Conservation (phyloP, 1,284 basidiomycete species). For the Anthracocystis setariae region DNA sequence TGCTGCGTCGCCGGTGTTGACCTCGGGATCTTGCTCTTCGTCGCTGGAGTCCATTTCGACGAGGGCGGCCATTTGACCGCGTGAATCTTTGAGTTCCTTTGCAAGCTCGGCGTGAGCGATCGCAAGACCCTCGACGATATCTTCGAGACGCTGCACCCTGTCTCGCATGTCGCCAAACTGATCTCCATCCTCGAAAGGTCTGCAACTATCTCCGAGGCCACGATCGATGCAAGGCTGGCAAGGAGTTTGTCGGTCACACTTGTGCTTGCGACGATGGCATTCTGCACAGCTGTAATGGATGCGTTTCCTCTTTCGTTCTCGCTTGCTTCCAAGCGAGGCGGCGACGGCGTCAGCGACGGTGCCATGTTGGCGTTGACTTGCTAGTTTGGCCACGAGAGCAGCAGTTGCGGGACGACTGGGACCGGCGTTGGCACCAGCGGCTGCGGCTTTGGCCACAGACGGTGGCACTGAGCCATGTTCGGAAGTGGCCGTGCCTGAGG, state of each 20-base stretch:
- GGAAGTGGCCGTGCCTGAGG: constrained; percentile 37
- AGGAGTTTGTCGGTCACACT: constrained; percentile 62
- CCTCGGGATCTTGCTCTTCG: constrained; percentile 37
- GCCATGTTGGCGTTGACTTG: constrained; percentile 30
- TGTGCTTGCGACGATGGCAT: constrained; percentile 63
- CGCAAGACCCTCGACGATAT: constrained; percentile 63
- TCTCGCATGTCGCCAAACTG: constrained; percentile 62
- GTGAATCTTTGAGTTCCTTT: constrained; percentile 51
- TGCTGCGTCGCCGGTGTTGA: constrained; percentile 14
- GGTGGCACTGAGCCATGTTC: constrained; percentile 16
- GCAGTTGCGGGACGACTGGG: constrained; percentile 34
- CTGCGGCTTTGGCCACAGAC: constrained; percentile 30
- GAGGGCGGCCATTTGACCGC: constrained; percentile 37
- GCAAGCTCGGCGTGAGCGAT: constrained; percentile 58
- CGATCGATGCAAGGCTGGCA: constrained; percentile 64
- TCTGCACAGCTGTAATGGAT: constrained; percentile 65
- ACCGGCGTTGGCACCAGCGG: constrained; percentile 29
- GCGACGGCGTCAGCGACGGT: constrained; percentile 61
- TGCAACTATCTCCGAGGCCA: constrained; percentile 58
- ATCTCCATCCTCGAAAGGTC: constrained; percentile 63
- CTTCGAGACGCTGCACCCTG: constrained; percentile 60
- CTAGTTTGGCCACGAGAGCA: constrained; percentile 31
- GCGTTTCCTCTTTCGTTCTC: constrained; percentile 59
- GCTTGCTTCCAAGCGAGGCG: constrained; percentile 53
- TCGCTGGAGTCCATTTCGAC: constrained; percentile 47